Percentiles rank a stretch among this genome's conserved stretches.
Evolutionary conservation across 768 basidiomycete species (phyloP).

Genomic region (Mycena galopus): DNA sequence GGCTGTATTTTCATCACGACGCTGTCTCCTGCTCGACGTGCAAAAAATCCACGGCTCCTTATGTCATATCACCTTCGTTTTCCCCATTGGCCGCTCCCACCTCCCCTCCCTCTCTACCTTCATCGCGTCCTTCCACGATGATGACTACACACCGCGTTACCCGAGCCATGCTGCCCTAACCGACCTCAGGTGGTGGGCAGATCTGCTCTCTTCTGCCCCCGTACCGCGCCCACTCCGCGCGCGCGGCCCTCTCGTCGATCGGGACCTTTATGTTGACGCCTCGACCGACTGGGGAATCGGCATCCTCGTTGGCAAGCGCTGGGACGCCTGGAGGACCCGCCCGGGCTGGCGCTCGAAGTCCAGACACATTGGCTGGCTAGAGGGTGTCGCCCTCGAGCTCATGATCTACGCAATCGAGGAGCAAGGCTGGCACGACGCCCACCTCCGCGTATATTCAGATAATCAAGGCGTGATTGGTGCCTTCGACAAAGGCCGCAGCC

Average conservation of each 20-base stretch:
- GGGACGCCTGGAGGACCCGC: constrained; percentile 33
- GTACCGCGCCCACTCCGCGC: not conserved
- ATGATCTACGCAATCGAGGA: constrained; percentile 11
- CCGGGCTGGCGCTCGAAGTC: constrained; percentile 28
- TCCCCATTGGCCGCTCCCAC: not conserved
- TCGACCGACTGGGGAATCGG: constrained; percentile 46
- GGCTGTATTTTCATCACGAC: not conserved
- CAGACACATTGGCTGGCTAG: constrained; percentile 45
- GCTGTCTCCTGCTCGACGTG: not conserved
- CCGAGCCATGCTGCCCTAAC: not conserved
- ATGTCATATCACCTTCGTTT: constrained; percentile 14
- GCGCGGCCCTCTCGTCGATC: not conserved
- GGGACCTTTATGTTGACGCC: constrained; percentile 34
- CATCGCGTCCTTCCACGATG: not conserved
- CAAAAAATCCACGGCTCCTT: constrained; percentile 18
- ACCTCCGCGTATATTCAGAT: constrained; percentile 22
- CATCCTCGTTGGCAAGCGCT: constrained; percentile 29
- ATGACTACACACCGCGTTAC: not conserved
- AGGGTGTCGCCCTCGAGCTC: constrained; percentile 23
- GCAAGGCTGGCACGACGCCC: constrained; percentile 28
- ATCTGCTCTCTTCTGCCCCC: not conserved
- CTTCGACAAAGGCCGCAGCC: constrained; percentile 2
- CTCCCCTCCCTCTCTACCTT: not conserved
- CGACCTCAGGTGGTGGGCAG: not conserved
- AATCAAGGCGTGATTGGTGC: constrained; percentile 10